Conservation (phyloP, 1,284 basidiomycete genomes). For the Caloboletus firmus region DNA sequence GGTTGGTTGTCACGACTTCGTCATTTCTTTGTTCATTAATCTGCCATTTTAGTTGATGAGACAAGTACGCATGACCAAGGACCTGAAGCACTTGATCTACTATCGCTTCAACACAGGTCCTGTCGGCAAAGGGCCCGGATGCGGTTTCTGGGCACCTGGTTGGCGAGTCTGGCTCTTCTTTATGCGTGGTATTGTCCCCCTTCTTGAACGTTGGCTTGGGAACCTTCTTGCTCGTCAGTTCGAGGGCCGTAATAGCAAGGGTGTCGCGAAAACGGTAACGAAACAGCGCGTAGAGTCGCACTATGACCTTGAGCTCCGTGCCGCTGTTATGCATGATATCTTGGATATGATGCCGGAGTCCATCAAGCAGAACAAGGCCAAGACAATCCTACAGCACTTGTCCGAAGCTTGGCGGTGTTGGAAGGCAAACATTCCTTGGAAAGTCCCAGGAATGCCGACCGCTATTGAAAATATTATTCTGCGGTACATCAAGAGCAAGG, state of each 20-base stretch:
- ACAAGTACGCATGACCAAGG: constrained; percentile 99
- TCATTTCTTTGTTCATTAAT: constrained; percentile 4
- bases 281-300: constrained; percentile 99
- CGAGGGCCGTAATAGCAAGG: constrained; percentile 96
- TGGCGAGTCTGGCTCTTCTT: constrained; percentile 99
- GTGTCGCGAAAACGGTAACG: constrained; percentile 93
- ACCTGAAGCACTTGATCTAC: constrained; percentile 96
- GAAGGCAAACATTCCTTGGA: constrained; percentile 99
- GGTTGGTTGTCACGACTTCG: constrained; percentile 41
- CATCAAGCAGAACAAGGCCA: constrained; percentile 98
- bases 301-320: constrained; percentile 96
- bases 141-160: constrained; percentile 99
- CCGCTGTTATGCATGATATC: constrained; percentile 99
- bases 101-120: constrained; percentile 99
- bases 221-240: constrained; percentile 98
- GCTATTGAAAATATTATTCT: constrained; percentile 99
- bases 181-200: constrained; percentile 97
- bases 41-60: constrained; percentile 75
- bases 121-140: constrained; percentile 98
- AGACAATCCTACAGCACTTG: constrained; percentile 97
- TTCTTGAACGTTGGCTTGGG: constrained; percentile 96
- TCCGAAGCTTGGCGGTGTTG: constrained; percentile 99
- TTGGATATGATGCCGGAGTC: constrained; percentile 99
- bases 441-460: constrained; percentile 96
- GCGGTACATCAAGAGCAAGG: constrained; percentile 99